Evolutionary conservation across 139 green algal genomes (phyloP), one percentile per base, ranked within the genome.

Genomic region (Auxenochlorella pyrenoidosa): DNA sequence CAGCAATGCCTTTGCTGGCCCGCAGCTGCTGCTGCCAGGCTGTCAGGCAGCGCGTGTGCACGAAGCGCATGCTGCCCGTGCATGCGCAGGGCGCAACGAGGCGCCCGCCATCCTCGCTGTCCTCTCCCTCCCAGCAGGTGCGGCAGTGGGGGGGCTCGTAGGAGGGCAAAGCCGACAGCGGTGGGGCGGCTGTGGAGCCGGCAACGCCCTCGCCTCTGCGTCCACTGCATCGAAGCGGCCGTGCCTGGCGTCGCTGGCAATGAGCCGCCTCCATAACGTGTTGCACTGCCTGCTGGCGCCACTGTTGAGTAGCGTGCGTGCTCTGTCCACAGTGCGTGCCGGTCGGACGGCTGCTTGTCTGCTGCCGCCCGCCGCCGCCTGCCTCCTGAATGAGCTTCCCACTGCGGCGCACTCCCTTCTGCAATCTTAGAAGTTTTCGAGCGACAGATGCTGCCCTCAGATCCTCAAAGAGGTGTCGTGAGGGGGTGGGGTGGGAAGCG

Each of bases 1-100:
- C 60, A 0, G 38, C 40, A 12, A 85, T 41, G 80, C 80, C 80
- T 63, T 85, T 85, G 28, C 15, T 41, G 28, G 40, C 40, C 4
- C 80, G 80, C 80, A 85, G 60, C 80, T 85, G 80, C 59, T 43
- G 59, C 80, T 85, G 80, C 80, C 80, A 85, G 38, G 54, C 15
- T 5, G 32, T 3, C 26, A 85, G 80, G 80, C 80, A 85, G 26
- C 43, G 38, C 28, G 16, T 12, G 80, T 85, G 80, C 60, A 85
- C 80, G 44, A 63, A 41, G 30, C 80, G 80, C 80, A 85, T 85
- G 30, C 28, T 65, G 63, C 80, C 80, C 12, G 34, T 72, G 80
- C 80, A 85, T 30, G 63, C 80, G 41, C 80, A 85, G 26, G 80
- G 80, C 15, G 80, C 80, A 1, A 77, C 63, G 15, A 85, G 41